phyloP scores from a whole-genome alignment of 1,284 basidiomycete species.

The Papiliotrema nemorosa region DNA sequence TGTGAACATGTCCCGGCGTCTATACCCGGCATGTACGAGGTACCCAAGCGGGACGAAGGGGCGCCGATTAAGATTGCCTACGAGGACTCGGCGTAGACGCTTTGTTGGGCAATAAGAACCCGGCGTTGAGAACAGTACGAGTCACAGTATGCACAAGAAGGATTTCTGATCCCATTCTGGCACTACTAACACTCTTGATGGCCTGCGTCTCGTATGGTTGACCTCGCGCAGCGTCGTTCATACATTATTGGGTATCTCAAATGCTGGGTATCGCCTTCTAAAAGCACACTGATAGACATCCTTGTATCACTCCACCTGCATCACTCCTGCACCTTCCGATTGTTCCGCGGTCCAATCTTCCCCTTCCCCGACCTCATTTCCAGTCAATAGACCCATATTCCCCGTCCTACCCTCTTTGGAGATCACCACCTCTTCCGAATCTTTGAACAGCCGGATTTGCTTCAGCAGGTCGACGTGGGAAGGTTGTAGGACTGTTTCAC shows the following conservation, averaged over 20 bases:
- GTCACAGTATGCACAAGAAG: too few species aligned
- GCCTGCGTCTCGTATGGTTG: too few species aligned
- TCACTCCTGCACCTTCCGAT: conserved; percentile 5
- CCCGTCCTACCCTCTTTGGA: conserved; percentile 24
- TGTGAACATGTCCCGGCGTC: conserved; percentile 42
- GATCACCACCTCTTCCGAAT: conserved; percentile 26
- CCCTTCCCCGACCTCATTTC: conserved; percentile 18
- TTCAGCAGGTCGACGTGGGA: conserved; percentile 64
- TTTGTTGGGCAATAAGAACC: background rate
- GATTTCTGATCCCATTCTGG: too few species aligned
- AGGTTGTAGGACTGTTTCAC: conserved; percentile 53
- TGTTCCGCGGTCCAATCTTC: conserved; percentile 26
- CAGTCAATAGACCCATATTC: conserved; percentile 32
- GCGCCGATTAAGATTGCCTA: background rate
- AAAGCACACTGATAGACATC: too few species aligned
- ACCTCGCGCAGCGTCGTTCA: too few species aligned
- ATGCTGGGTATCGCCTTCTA: too few species aligned
- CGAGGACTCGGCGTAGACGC: conserved; percentile 1
- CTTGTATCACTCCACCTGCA: too few species aligned
- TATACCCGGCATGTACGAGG: conserved; percentile 38
- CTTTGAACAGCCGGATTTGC: conserved; percentile 32
- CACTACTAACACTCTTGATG: too few species aligned
- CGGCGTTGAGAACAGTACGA: too few species aligned
- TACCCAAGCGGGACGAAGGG: conserved; percentile 13
- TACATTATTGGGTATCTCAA: too few species aligned